Evolutionary conservation across 148 eudicot genomes (phyloP).

Genomic region (Arbutus unedo): DNA sequence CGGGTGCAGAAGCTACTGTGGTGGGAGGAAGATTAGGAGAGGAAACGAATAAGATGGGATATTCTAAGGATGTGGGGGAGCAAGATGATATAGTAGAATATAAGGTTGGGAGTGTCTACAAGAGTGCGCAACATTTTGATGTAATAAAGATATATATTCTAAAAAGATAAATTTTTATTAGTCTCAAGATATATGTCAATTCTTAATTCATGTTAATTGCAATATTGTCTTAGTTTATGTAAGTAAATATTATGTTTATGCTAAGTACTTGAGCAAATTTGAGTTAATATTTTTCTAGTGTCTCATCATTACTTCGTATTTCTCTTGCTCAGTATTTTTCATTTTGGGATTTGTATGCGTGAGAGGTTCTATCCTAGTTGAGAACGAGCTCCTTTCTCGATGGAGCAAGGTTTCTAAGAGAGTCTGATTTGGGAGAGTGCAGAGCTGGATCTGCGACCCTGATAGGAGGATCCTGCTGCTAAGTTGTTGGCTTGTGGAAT

Average conservation of each 20-base stretch:
- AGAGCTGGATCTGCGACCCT: background rate
- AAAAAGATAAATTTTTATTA: too few species aligned
- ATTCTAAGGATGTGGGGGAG: background rate
- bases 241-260: background rate
- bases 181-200: background rate
- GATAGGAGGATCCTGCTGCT: background rate
- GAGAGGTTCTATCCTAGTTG: background rate
- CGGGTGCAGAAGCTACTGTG: background rate
- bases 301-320: background rate
- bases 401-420: background rate
- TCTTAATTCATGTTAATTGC: background rate
- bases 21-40: background rate
- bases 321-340: background rate
- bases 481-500: background rate
- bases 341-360: background rate
- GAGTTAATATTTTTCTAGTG: background rate
- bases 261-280: background rate
- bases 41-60: too few species aligned
- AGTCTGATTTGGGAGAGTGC: background rate
- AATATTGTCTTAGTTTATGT: too few species aligned
- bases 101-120: background rate
- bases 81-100: background rate
- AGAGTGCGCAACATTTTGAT: background rate
- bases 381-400: background rate
- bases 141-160: too few species aligned